These are phyloP conservation scores for Hymenotorrendiella dingleyae DNA, from an alignment of 2,329 filamentous ascomycete genomes.

Conservation along the genomic window DNA sequence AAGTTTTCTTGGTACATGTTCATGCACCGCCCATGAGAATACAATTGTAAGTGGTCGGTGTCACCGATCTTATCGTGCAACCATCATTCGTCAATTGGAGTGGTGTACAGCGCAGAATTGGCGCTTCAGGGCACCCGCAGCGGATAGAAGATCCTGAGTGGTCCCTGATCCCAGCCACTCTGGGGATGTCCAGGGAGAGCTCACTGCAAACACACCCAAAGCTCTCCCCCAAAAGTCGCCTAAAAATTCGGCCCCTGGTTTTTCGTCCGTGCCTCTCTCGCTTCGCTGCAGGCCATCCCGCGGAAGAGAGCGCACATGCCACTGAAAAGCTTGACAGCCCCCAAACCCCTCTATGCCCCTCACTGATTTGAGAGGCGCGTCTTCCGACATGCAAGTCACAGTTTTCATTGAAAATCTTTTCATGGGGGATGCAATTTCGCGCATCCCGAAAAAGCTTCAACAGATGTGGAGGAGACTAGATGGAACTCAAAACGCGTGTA, in stretches of 20 bases:
- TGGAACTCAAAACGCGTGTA: neutral
- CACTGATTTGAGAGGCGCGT: neutral
- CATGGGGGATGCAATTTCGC: slow-evolving; percentile 5
- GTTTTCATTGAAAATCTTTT: slow-evolving; percentile 10
- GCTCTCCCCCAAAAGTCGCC: neutral
- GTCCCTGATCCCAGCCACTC: neutral
- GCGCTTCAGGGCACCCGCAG: neutral
- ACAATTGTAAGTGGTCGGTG: slow-evolving; percentile 22
- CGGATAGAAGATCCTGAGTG: neutral
- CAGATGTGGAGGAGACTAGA: neutral
- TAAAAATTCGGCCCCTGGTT: neutral
- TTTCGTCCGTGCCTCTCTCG: neutral
- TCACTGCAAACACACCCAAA: neutral
- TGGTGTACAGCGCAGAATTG: neutral
- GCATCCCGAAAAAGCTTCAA: slow-evolving; percentile 1
- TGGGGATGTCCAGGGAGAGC: neutral
- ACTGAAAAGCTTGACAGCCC: slow-evolving; percentile 5
- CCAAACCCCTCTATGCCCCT: neutral
- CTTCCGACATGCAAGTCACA: slow-evolving; percentile 1
- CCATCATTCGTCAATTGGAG: slow-evolving; percentile 14
- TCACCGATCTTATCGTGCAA: slow-evolving; percentile 22
- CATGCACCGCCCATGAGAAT: neutral
- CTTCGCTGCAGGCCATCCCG: slow-evolving; percentile 2
- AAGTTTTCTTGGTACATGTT: neutral
- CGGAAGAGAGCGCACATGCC: slow-evolving; percentile 1